Evolutionary conservation across 495 filamentous ascomycete genomes (phyloP), one percentile per base, ranked within the genome.

Genomic region (Talaromyces adpressus): DNA sequence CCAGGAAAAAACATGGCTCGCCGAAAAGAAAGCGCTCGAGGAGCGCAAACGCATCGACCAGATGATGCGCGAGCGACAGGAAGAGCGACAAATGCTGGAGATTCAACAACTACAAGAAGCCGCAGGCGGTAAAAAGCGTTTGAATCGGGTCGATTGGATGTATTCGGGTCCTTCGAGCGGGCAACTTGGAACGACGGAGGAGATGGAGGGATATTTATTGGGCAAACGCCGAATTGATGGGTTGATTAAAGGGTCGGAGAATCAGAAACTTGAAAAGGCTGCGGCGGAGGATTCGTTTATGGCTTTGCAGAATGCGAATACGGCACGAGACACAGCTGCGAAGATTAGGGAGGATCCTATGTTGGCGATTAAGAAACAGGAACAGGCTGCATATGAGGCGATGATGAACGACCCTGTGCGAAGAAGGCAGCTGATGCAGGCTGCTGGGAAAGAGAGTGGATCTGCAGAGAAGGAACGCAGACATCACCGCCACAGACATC

Each of bases 141-240:
- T 86, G 2, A 86, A 91, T 65, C 85, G 91, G 12, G 94, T 98
- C 20, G 93, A 98, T 69, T 98, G 95, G 90, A 96, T 98, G 91
- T 98, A 98, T 75, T 81, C 86, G 67, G 94, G 92, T 1, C 92
- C 94, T 8, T 88, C 89, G 39, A 87, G 84, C 66, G 91, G 90
- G 27, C 87, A 89, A 66, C 84, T 81, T 22, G 91, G 92, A 56
- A 91, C 91, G 62, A 89, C 88, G 0, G 93, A 96, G 71, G 95
- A 98, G 74, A 92, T 89, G 83, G 94, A 98, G 68, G 91, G 90
- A 7, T 98, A 96, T 70, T 75, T 98, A 6, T 81, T 98, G 16
- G 94, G 94, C 12, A 98, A 97, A 77, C 80, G 94, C 54, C 83
- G 94, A 9, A 91, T 98, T 68, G 93, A 97, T 77, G 76, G 77